Conservation (phyloP, 2,329 filamentous ascomycete genomes). For the Aquanectria penicillioides region DNA sequence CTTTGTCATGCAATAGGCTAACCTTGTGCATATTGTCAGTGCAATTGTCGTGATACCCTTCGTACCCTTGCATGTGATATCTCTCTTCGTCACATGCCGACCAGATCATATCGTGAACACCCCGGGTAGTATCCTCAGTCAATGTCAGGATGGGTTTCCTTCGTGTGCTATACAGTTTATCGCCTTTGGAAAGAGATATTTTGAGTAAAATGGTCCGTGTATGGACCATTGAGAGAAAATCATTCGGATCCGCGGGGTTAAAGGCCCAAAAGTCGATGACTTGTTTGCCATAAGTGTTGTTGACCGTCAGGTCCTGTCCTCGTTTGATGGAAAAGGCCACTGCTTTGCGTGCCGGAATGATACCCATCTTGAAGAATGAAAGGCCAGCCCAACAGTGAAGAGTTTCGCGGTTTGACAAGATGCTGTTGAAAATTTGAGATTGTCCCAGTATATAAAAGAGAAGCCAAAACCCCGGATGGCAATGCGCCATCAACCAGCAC, state of each 20-base stretch:
- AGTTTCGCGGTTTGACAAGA: too few relatives aligned
- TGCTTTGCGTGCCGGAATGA: conserved; percentile 54
- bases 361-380: conserved; percentile 17
- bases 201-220: conserved; percentile 46
- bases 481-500: too few relatives aligned
- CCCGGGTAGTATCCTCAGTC: conserved; percentile 48
- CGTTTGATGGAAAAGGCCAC: conserved; percentile 49
- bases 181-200: conserved; percentile 41
- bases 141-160: conserved; percentile 50
- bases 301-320: conserved; percentile 55
- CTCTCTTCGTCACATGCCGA: conserved; percentile 51
- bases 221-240: conserved; percentile 52
- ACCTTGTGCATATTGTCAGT: conserved; percentile 50
- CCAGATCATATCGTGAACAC: conserved; percentile 53
- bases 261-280: conserved; percentile 62
- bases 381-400: too few relatives aligned
- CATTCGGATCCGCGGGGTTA: conserved; percentile 45
- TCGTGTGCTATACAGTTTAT: conserved; percentile 48
- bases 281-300: conserved; percentile 59
- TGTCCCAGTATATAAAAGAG: too few relatives aligned
- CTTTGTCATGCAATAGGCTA: too few relatives aligned
- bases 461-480: too few relatives aligned
- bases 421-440: too few relatives aligned
- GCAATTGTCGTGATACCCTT: conserved; percentile 53
- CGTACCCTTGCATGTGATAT: conserved; percentile 49